Conservation (phyloP, 2,329 filamentous ascomycete genomes). For the Diaporthe sp. region DNA sequence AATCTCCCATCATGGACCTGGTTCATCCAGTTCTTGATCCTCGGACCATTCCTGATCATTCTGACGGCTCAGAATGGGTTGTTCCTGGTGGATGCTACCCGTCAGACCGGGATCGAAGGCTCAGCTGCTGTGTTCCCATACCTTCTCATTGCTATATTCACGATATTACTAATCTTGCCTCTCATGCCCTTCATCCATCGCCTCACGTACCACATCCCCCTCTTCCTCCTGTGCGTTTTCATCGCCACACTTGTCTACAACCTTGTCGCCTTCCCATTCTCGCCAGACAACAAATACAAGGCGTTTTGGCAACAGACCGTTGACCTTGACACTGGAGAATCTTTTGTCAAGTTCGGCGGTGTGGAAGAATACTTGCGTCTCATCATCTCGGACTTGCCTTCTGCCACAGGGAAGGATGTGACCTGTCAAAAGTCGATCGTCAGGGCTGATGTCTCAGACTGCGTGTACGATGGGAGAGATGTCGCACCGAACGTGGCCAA, state of each 20-base stretch:
- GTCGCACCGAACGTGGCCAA: slow-evolving; percentile 75
- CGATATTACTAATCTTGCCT: slow-evolving; percentile 81
- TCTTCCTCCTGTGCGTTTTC: slow-evolving; percentile 81
- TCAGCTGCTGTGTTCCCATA: slow-evolving; percentile 80
- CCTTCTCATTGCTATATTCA: slow-evolving; percentile 75
- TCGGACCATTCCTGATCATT: slow-evolving; percentile 84
- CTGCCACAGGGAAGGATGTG: slow-evolving; percentile 73
- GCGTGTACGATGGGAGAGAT: slow-evolving; percentile 75
- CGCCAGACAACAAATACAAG: slow-evolving; percentile 83
- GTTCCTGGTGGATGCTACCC: slow-evolving; percentile 77
- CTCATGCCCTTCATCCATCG: slow-evolving; percentile 89
- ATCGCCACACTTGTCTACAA: slow-evolving; percentile 87
- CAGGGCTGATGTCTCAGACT: slow-evolving; percentile 70
- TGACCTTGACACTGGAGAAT: slow-evolving; percentile 80
- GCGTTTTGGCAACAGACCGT: slow-evolving; percentile 88
- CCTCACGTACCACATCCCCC: slow-evolving; percentile 84
- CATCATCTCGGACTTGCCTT: slow-evolving; percentile 79
- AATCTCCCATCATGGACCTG: slow-evolving; percentile 87
- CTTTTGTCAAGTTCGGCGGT: slow-evolving; percentile 78
- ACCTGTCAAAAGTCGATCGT: slow-evolving; percentile 62
- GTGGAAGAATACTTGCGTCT: slow-evolving; percentile 75
- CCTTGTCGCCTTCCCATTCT: slow-evolving; percentile 90
- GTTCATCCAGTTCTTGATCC: slow-evolving; percentile 86
- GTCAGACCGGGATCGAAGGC: slow-evolving; percentile 89
- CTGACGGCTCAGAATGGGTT: slow-evolving; percentile 83